phyloP scores from a whole-genome alignment of 192 early-diverging fungal genomes.

The Chytriomyces sp. region DNA sequence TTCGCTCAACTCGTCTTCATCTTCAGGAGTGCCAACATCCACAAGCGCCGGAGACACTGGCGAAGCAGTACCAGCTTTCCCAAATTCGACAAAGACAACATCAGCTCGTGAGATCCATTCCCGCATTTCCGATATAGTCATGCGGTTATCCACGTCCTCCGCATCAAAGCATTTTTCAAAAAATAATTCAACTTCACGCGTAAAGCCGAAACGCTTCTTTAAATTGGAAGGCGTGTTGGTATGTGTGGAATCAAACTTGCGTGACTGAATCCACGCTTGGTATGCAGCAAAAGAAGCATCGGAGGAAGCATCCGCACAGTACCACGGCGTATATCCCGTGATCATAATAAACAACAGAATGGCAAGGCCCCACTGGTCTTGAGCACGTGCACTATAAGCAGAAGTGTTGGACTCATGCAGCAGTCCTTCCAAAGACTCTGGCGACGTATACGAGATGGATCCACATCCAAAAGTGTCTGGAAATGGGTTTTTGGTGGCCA shows the following conservation, averaged over 20 bases:
- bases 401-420: slow-evolving; percentile 48
- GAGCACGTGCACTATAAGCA: slow-evolving; percentile 61
- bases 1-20: not conserved
- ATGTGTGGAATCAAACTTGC: too few species aligned
- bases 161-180: slow-evolving; percentile 14
- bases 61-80: not conserved
- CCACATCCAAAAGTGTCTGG: slow-evolving; percentile 87
- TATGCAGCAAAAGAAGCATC: slow-evolving; percentile 74
- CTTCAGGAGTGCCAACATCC: not conserved
- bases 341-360: slow-evolving; percentile 75
- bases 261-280: slow-evolving; percentile 11
- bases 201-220: slow-evolving; percentile 1
- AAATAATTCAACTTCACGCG: slow-evolving; percentile 3
- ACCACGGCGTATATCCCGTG: slow-evolving; percentile 83
- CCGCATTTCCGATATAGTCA: not conserved
- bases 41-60: not conserved
- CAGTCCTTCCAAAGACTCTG: slow-evolving; percentile 57
- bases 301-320: slow-evolving; percentile 37
- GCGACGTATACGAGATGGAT: slow-evolving; percentile 87
- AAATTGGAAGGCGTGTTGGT: not conserved
- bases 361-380: slow-evolving; percentile 80
- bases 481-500: slow-evolving; percentile 75
- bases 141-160: not conserved
- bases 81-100: not conserved
- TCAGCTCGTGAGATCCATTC: not conserved